Evolutionary conservation across 2,329 filamentous ascomycete genomes (phyloP).

Genomic region (Monosporascus ibericus): DNA sequence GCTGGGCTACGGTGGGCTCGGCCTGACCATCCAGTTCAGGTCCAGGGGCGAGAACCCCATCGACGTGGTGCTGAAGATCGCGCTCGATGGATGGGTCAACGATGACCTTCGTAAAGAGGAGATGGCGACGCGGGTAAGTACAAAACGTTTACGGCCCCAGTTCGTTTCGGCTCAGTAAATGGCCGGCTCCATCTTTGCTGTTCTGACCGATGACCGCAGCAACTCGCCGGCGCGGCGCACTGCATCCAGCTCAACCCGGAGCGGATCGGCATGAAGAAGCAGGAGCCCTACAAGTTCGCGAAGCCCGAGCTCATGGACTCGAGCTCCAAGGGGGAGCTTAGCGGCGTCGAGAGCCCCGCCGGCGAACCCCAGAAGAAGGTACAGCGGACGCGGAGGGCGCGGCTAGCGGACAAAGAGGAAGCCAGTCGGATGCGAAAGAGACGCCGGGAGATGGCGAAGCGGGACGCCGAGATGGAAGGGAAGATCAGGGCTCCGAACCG

Average conservation of each 20-base stretch:
- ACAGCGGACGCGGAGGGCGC: too few relatives aligned
- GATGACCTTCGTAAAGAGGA: slow-evolving; percentile 1
- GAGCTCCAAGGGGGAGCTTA: slow-evolving; percentile 3
- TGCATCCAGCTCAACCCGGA: slow-evolving; percentile 6
- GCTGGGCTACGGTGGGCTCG: slow-evolving; percentile 8
- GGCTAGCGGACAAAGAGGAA: too few relatives aligned
- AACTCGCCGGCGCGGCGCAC: slow-evolving; percentile 13
- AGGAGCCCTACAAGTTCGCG: slow-evolving; percentile 1
- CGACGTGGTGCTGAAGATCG: slow-evolving; percentile 7
- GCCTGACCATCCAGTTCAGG: slow-evolving; percentile 4
- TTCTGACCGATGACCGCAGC: neutral
- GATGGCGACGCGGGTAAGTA: slow-evolving; percentile 2
- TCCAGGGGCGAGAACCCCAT: neutral
- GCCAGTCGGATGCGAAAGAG: too few relatives aligned
- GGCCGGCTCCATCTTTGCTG: neutral
- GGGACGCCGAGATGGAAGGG: too few relatives aligned
- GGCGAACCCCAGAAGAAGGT: neutral
- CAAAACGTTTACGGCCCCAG: too few relatives aligned
- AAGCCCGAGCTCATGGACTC: neutral
- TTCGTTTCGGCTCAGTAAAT: neutral
- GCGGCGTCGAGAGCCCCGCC: slow-evolving; percentile 8
- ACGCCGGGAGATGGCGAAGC: too few relatives aligned
- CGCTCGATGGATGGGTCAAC: neutral
- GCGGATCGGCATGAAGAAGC: neutral
- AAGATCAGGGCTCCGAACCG: neutral